phyloP scores from a whole-genome alignment of 805 yeast species.

The Teunomyces stri region DNA sequence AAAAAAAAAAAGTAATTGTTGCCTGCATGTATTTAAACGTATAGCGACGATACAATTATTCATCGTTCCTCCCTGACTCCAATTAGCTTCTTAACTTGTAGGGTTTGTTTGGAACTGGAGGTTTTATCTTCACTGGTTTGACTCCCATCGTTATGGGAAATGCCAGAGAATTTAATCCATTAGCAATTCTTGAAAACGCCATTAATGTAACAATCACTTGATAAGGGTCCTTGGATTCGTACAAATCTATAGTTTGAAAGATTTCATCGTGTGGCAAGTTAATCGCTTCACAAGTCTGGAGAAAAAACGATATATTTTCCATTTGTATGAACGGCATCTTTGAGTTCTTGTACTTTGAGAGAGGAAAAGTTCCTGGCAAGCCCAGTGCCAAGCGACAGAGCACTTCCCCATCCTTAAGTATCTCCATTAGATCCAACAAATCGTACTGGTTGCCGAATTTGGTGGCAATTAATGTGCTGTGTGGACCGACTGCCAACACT shows the following conservation, averaged over 20 bases:
- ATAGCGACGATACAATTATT: background rate
- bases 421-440: conserved; percentile 46
- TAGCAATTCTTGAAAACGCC: conserved; percentile 68
- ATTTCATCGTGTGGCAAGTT: conserved; percentile 81
- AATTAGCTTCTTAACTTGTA: conserved; percentile 25
- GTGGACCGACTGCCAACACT: conserved; percentile 18
- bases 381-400: conserved; percentile 35
- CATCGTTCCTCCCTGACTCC: background rate
- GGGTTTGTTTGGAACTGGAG: conserved; percentile 60
- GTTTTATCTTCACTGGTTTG: conserved; percentile 43
- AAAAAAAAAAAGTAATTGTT: background rate
- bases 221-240: conserved; percentile 71
- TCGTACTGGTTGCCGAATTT: conserved; percentile 8
- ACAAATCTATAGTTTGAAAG: conserved; percentile 76
- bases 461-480: conserved; percentile 9
- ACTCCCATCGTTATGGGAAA: conserved; percentile 39
- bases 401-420: conserved; percentile 58
- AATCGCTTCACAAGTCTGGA: conserved; percentile 55
- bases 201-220: conserved; percentile 73
- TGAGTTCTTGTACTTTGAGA: conserved; percentile 53
- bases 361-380: conserved; percentile 16
- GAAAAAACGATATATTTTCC: conserved; percentile 80
- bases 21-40: background rate
- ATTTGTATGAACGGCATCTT: conserved; percentile 73
- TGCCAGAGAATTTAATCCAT: conserved; percentile 32